Conservation (phyloP, 2,329 filamentous ascomycete genomes). For the Coniochaeta hoffmannii region DNA sequence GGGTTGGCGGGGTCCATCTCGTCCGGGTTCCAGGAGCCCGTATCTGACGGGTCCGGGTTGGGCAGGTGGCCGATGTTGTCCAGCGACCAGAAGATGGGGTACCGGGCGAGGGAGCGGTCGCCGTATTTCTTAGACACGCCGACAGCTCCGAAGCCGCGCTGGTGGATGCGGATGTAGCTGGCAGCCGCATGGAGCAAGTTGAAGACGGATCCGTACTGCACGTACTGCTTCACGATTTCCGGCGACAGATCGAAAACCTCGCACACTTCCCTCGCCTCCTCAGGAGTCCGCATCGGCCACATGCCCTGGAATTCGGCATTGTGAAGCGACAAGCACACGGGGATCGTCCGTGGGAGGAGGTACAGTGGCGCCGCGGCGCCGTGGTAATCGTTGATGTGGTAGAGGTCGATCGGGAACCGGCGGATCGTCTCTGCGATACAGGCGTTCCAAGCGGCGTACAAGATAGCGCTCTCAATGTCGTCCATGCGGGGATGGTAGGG, state of each 20-base stretch:
- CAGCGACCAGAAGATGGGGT: constrained; percentile 63
- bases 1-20: constrained; percentile 34
- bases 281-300: constrained; percentile 57
- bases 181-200: constrained; percentile 57
- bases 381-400: constrained; percentile 31
- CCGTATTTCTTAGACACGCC: constrained; percentile 60
- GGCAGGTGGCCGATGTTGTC: constrained; percentile 55
- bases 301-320: constrained; percentile 64
- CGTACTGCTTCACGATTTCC: constrained; percentile 50
- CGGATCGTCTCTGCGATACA: constrained; percentile 58
- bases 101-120: constrained; percentile 55
- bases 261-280: constrained; percentile 56
- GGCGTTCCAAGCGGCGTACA: constrained; percentile 64
- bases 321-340: constrained; percentile 56
- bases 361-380: constrained; percentile 49
- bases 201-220: constrained; percentile 61
- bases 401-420: constrained; percentile 42
- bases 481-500: constrained; percentile 64
- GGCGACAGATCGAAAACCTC: constrained; percentile 54
- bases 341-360: constrained; percentile 52
- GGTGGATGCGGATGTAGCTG: constrained; percentile 55
- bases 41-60: constrained; percentile 59
- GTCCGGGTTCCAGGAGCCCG: constrained; percentile 50
- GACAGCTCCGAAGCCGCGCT: constrained; percentile 57
- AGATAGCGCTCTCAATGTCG: constrained; percentile 59